phyloP scores from a whole-genome alignment of 768 basidiomycete species.

The Boletales sp. region DNA sequence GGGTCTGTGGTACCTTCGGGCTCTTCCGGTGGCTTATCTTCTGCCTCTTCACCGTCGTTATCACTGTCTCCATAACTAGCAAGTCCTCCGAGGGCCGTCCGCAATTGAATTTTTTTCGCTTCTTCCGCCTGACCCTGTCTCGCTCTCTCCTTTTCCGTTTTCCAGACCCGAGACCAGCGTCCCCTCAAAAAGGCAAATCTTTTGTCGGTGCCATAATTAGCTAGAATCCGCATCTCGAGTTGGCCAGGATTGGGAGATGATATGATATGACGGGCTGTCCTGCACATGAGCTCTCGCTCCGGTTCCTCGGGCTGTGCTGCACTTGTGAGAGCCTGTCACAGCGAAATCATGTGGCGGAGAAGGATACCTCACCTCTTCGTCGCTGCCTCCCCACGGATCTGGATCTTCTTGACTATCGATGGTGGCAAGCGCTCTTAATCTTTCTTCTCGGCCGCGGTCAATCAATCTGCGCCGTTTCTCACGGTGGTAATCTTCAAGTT shows the following conservation, averaged over 20 bases:
- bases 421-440: conserved; percentile 54
- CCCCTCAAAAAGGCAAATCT: conserved; percentile 83
- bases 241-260: conserved; percentile 75
- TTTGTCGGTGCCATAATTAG: conserved; percentile 76
- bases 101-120: conserved; percentile 15
- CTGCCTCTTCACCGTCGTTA: conserved; percentile 35
- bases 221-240: conserved; percentile 84
- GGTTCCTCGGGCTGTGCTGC: conserved; percentile 51
- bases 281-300: conserved; percentile 64
- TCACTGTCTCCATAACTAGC: conserved; percentile 60
- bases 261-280: conserved; percentile 67
- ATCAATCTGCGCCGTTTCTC: conserved; percentile 65
- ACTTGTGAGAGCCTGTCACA: conserved; percentile 7
- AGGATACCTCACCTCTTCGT: conserved; percentile 56
- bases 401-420: conserved; percentile 40
- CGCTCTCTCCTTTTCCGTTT: conserved; percentile 45
- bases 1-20: neutral
- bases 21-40: conserved; percentile 18
- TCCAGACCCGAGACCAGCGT: conserved; percentile 69
- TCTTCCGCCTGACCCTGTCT: conserved; percentile 27
- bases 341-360: neutral
- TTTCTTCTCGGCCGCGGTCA: conserved; percentile 57
- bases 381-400: conserved; percentile 64
- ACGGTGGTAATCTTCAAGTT: conserved; percentile 61
- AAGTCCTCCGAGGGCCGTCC: conserved; percentile 36